A percentile compares a stretch with the other conserved stretches of the same genome.
These are phyloP conservation scores for Acmispon strigosus DNA, from an alignment of 306 rosid genomes.

Conservation along the genomic window DNA sequence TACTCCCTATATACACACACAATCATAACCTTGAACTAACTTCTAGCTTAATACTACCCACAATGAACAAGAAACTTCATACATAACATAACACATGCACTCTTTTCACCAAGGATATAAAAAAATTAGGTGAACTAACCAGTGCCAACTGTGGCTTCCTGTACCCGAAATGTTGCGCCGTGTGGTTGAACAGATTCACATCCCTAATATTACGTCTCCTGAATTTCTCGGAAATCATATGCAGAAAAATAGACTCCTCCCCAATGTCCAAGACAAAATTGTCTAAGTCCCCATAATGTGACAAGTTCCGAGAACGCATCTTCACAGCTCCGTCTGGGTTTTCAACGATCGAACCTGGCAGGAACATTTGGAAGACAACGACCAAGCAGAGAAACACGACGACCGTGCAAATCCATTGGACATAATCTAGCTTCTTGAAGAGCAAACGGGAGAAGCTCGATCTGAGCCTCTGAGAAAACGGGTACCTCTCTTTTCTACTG, in stretches of 20 bases:
- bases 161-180: conserved; percentile 45
- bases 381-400: conserved; percentile 70
- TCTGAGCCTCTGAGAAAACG: conserved; percentile 73
- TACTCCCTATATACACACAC: background rate
- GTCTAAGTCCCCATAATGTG: conserved; percentile 39
- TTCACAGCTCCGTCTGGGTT: conserved; percentile 40
- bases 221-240: conserved; percentile 67
- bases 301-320: conserved; percentile 36
- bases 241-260: conserved; percentile 60
- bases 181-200: conserved; percentile 34
- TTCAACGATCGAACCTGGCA: conserved; percentile 75
- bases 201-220: conserved; percentile 35
- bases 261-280: conserved; percentile 59
- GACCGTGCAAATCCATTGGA: conserved; percentile 93
- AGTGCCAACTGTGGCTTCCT: conserved; percentile 88
- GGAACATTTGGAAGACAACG: conserved; percentile 73
- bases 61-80: background rate
- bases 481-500: conserved; percentile 45
- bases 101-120: background rate
- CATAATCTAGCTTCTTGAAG: conserved; percentile 70
- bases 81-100: background rate
- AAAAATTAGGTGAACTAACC: conserved; percentile 43
- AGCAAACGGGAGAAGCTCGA: conserved; percentile 82
- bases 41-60: background rate
- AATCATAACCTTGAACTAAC: conserved; percentile 11